Conservation (phyloP, 2,329 filamentous ascomycete genomes). For the Alternaria ventricosa region DNA sequence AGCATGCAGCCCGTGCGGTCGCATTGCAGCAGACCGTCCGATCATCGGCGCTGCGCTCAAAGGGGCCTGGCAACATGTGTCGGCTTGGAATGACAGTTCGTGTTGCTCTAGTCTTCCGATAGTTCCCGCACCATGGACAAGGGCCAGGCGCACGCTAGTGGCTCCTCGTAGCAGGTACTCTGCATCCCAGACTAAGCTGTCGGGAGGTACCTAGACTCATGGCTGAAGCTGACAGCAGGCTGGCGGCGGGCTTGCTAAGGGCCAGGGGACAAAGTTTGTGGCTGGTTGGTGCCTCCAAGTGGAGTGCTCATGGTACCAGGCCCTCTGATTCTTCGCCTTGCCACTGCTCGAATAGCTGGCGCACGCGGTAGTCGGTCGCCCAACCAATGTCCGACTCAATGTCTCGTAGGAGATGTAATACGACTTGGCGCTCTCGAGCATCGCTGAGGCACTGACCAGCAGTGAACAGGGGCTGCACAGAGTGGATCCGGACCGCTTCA, state of each 20-base stretch:
- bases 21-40: constrained; percentile 5
- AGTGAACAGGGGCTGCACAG: constrained; percentile 66
- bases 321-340: constrained; percentile 42
- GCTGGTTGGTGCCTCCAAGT: constrained; percentile 1
- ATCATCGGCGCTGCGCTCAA: constrained; percentile 5
- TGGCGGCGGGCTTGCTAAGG: constrained; percentile 4
- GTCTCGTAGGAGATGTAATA: constrained; percentile 62
- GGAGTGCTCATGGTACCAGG: constrained; percentile 23
- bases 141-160: constrained; percentile 8
- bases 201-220: neutral
- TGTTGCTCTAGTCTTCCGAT: constrained; percentile 9
- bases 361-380: constrained; percentile 67
- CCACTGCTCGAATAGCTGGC: constrained; percentile 60
- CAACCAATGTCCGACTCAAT: constrained; percentile 70
- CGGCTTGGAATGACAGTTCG: neutral
- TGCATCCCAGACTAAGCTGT: neutral
- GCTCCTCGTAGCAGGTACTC: neutral
- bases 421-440: constrained; percentile 59
- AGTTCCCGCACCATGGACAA: constrained; percentile 6
- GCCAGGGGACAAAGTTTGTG: neutral
- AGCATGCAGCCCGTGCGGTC: constrained; percentile 5
- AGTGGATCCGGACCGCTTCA: constrained; percentile 63
- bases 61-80: constrained; percentile 3
- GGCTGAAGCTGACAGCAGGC: neutral
- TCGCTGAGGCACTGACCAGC: constrained; percentile 67